A percentile compares a stretch with the other conserved stretches of the same genome.
phyloP scores from a whole-genome alignment of 192 early-diverging fungal genomes.

The Podila epigama region DNA sequence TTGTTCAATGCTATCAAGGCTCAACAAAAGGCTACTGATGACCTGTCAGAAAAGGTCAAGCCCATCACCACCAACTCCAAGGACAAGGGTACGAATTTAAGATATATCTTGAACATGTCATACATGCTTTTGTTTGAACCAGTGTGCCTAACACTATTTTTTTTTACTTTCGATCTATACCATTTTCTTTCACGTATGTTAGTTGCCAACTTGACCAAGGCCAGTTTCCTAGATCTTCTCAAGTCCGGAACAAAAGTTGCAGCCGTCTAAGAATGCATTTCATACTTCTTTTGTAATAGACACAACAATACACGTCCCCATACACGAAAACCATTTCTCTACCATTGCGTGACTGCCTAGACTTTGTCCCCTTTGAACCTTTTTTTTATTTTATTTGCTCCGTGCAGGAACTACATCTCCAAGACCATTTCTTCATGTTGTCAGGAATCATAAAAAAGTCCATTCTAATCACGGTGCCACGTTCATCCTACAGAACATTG shows the following conservation, averaged over 20 bases:
- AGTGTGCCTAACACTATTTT: not conserved
- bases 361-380: not conserved
- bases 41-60: conserved; percentile 62
- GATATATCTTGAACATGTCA: not conserved
- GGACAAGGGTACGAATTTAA: conserved; percentile 56
- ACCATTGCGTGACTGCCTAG: no score
- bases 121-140: not conserved
- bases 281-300: not conserved
- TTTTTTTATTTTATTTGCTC: not conserved
- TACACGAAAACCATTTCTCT: not conserved
- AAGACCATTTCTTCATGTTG: not conserved
- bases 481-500: not conserved
- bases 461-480: not conserved
- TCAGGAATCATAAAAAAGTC: not conserved
- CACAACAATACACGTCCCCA: not conserved
- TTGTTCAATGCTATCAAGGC: conserved; percentile 94
- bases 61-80: conserved; percentile 55
- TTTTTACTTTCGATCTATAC: not conserved
- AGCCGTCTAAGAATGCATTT: no score
- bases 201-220: conserved; percentile 71
- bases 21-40: conserved; percentile 83
- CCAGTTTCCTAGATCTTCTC: conserved; percentile 76
- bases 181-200: no score
- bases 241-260: conserved; percentile 61
- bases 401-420: not conserved